These are phyloP conservation scores for Xylariomycetidae sp. DNA, from an alignment of 2,329 filamentous ascomycete genomes.

Conservation along the genomic window DNA sequence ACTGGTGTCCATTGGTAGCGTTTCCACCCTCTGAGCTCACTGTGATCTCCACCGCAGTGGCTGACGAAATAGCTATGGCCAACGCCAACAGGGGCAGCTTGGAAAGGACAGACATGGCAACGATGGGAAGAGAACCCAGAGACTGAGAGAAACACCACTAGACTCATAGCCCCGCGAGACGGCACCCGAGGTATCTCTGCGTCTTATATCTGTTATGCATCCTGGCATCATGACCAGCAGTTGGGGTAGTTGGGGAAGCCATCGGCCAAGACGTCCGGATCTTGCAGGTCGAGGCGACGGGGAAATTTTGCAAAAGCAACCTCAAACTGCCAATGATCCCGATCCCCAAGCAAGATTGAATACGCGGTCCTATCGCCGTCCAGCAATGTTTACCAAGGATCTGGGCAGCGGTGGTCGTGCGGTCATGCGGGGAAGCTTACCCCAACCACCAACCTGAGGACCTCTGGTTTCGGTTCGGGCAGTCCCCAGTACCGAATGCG, in stretches of 20 bases:
- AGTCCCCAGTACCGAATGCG: conserved; percentile 11
- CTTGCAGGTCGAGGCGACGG: no score
- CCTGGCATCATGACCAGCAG: no score
- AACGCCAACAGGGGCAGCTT: conserved; percentile 13
- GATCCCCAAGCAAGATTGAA: no score
- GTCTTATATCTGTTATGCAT: no score
- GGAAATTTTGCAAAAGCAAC: no score
- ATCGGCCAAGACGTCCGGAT: conserved; percentile 2
- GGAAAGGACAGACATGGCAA: conserved; percentile 16
- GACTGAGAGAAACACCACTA: no score
- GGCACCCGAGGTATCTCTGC: no score
- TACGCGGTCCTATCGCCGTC: conserved; percentile 16
- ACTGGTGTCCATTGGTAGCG: conserved; percentile 38
- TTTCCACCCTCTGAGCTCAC: conserved; percentile 36
- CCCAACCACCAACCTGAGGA: no score
- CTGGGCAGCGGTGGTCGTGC: conserved; percentile 4
- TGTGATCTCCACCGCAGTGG: conserved; percentile 30
- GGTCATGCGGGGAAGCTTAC: no score
- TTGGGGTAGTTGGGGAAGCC: conserved; percentile 1
- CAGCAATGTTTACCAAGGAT: conserved; percentile 6
- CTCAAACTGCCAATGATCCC: no score
- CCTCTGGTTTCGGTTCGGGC: conserved; percentile 11
- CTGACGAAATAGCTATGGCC: conserved; percentile 17
- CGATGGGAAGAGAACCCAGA: no score
- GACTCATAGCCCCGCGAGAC: no score